phyloP scores from a whole-genome alignment of 257 asterid species.

The Penstemon newberryi region DNA sequence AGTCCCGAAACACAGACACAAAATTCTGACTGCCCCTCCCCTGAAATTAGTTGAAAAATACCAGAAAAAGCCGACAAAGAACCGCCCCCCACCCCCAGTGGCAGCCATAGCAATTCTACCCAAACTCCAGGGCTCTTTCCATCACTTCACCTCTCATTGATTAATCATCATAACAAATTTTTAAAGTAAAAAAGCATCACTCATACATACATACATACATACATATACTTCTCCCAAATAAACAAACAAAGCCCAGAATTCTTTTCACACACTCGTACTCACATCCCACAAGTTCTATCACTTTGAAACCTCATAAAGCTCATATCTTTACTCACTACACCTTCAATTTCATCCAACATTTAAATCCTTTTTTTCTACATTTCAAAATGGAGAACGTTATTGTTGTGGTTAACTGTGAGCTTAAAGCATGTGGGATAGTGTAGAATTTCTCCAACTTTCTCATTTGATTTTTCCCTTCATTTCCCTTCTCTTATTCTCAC shows the following conservation, averaged over 20 bases:
- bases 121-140: constrained; percentile 37
- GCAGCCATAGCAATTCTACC: constrained; percentile 46
- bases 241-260: constrained; percentile 2
- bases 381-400: constrained; percentile 54
- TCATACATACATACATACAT: constrained; percentile 29
- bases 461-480: constrained; percentile 20
- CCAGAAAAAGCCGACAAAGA: constrained; percentile 33
- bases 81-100: constrained; percentile 27
- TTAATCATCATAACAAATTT: constrained; percentile 53
- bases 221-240: constrained; percentile 21
- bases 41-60: constrained; percentile 32
- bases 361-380: not conserved
- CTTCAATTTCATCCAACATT: not conserved
- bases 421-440: constrained; percentile 77
- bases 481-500: constrained; percentile 12
- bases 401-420: constrained; percentile 54
- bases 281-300: constrained; percentile 26
- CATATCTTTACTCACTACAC: constrained; percentile 37
- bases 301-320: constrained; percentile 34
- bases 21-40: constrained; percentile 22
- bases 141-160: constrained; percentile 31
- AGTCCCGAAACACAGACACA: constrained; percentile 38
- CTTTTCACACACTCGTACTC: constrained; percentile 16
- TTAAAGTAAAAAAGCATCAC: constrained; percentile 34
- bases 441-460: constrained; percentile 38